Base-by-base conservation (phyloP, 2,329 filamentous ascomycete genomes). In the Trichophyton benhamiae region DNA sequence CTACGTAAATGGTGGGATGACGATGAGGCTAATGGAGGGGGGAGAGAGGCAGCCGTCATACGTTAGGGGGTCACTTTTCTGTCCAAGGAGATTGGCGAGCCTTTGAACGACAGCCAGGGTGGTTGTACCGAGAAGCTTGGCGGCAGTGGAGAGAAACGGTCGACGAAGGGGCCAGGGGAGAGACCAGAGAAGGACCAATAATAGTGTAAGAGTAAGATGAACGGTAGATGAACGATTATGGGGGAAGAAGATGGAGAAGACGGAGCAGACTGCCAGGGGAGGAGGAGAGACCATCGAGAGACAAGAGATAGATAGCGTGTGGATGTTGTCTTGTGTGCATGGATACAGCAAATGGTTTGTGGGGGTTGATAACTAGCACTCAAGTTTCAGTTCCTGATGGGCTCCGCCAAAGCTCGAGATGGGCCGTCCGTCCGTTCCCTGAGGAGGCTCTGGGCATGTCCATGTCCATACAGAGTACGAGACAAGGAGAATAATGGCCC, bases 111-210 rank as follows among this genome's bases (percentile, higher is more conserved):
- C 13, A 30, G 20, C 27, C 48, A 53, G 48, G 48, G 48, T 53
- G 48, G 48, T 53, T 53, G 53, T 57, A 57, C 53, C 53, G 53
- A 57, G 53, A 57, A 57, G 53, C 53, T 57, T 57, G 53, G 53
- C 53, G 30, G 53, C 30, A 13, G 36, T 42, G 30, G 30, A 38
- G 36, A 53, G 13, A 42, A 30, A 20, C 53, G 33, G n/a, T n/a
- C 27, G 38, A 38, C 27, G 53, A 30, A 36, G 53, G 17, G 53
- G 33, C 33, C n/a, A n/a, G n/a, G 53, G 27, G 17, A 42, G 36
- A 13, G 22, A 57, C 25, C 25, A 27, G 9, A 22, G 27, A 57
- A 36, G 9, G 8, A 42, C 11, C 13, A n/a, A n/a, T n/a, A 42
- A 42, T 42, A 42, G 15, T 42, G 41, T 42, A n/a, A 42, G 41